Evolutionary conservation across 2,329 filamentous ascomycete species (phyloP).

Genomic region (Penicillium sclerotiorum): DNA sequence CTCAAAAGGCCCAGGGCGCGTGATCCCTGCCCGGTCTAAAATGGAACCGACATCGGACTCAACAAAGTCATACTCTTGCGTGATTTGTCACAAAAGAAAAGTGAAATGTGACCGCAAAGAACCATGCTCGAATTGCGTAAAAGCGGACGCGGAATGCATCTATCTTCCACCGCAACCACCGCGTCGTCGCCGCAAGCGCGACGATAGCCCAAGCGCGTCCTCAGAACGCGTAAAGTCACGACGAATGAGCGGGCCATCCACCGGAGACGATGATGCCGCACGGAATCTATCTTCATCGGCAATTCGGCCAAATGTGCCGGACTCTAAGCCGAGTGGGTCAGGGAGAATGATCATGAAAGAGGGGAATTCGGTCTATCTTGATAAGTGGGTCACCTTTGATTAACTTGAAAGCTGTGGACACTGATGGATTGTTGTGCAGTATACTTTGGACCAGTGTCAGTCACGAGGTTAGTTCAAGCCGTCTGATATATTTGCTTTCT

Average conservation of each 20-base stretch:
- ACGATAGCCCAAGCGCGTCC: constrained; percentile 7
- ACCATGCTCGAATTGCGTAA: constrained; percentile 51
- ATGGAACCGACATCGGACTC: constrained; percentile 24
- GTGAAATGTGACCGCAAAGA: constrained; percentile 47
- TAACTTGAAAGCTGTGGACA: constrained; percentile 1
- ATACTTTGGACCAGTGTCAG: constrained; percentile 26
- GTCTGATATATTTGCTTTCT: background rate
- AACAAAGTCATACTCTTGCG: constrained; percentile 31
- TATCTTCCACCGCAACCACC: constrained; percentile 32
- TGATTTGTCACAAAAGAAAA: constrained; percentile 44
- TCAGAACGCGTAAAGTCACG: constrained; percentile 15
- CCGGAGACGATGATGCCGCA: background rate
- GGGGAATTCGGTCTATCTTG: constrained; percentile 28
- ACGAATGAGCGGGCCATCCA: background rate
- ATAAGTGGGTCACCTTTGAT: constrained; percentile 20
- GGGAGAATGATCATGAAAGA: constrained; percentile 27
- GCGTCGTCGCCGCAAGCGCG: constrained; percentile 28
- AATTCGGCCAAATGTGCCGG: background rate
- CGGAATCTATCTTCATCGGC: background rate
- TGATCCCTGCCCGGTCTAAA: background rate
- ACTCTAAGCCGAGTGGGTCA: constrained; percentile 3
- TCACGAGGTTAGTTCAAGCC: constrained; percentile 17
- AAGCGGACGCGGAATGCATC: constrained; percentile 40
- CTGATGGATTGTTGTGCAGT: constrained; percentile 1
- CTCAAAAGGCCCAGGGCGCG: background rate